Evolutionary conservation across 805 yeast genomes (phyloP), one percentile per base, ranked within the genome.

Genomic region (Millerozyma acaciae): DNA sequence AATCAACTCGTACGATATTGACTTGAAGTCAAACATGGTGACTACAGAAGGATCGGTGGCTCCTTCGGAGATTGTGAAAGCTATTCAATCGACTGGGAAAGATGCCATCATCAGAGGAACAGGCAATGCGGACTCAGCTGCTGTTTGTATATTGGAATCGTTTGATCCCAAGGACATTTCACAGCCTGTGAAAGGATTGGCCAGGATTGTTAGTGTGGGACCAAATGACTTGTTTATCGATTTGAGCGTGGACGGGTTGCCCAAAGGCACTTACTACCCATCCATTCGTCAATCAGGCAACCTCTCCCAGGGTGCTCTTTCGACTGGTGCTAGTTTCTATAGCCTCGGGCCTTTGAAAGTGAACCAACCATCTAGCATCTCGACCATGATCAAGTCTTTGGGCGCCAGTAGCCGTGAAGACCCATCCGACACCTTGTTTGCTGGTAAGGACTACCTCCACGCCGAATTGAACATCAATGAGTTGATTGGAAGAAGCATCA

Each of bases 61-160:
- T 4, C 97, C 97, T 1, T 84, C 95, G 2, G 59, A 56, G 9
- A 74, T 89, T 23, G 79, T 88, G 23, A 62, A 62, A 32, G 75
- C 84, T 0, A 75, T 90, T 36, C 89, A 83, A 54, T 51, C 51
- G 2, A 78, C 80, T 3, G 96, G 97, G 1, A 75, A 78, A 43
- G 97, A 90, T 51, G 96, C 96, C 3, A 85, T 90, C 43, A 82
- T 90, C 16, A 70, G 97, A 39, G 97, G 97, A 5, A 78, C 96
- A 0, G 97, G 97, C 3, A 71, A 67, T 37, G 81, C 94, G 12
- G 81, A 89, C 54, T 73, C 84, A 13, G 95, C 97, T 1, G 96
- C 96, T 0, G 97, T 89, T 20, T 78, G 93, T 44, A 89, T 89
- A 30, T 60, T 89, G 36, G 97, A 90, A 53, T 72, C 83, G 13